A percentile compares a stretch with the other conserved stretches of the same genome.
These are phyloP conservation scores for Fusarium sp. DNA, from an alignment of 2,329 filamentous ascomycete species.

Conservation along the genomic window DNA sequence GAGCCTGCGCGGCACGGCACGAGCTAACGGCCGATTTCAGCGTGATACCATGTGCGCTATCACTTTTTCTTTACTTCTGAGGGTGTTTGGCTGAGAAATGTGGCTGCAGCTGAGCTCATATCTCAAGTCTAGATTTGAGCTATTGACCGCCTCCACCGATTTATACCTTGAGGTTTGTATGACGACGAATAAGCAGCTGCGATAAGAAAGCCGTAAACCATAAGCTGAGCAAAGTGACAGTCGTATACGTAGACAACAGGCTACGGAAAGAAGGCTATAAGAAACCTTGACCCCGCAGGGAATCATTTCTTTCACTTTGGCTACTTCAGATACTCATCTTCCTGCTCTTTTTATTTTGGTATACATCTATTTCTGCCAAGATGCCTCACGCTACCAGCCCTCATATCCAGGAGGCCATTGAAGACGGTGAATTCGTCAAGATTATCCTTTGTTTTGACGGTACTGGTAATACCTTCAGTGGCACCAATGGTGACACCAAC, in stretches of 20 bases:
- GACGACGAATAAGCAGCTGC: not conserved
- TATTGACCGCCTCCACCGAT: not conserved
- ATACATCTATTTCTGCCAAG: not conserved
- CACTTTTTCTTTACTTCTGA: not conserved
- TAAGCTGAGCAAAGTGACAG: not conserved
- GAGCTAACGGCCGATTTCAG: not conserved
- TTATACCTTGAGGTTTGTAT: not conserved
- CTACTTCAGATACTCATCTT: not conserved
- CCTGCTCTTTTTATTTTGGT: not conserved
- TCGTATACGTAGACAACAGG: too few species aligned
- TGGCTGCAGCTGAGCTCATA: not conserved
- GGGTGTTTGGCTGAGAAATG: not conserved
- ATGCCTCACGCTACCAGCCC: not conserved
- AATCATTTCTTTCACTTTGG: too few species aligned
- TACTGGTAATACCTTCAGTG: conserved; percentile 61
- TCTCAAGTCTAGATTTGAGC: not conserved
- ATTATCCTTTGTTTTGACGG: conserved; percentile 64
- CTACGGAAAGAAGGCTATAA: not conserved
- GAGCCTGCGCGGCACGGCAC: conserved; percentile 6
- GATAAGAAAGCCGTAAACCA: not conserved
- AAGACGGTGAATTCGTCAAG: conserved; percentile 41
- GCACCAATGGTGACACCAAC: conserved; percentile 64
- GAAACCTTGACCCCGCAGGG: not conserved
- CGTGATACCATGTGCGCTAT: not conserved
- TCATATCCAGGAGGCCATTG: not conserved